Percentiles rank a stretch among this genome's conserved stretches.
These are phyloP conservation scores for Agaricus subrufescens DNA, from an alignment of 768 basidiomycete species.

Conservation along the genomic window DNA sequence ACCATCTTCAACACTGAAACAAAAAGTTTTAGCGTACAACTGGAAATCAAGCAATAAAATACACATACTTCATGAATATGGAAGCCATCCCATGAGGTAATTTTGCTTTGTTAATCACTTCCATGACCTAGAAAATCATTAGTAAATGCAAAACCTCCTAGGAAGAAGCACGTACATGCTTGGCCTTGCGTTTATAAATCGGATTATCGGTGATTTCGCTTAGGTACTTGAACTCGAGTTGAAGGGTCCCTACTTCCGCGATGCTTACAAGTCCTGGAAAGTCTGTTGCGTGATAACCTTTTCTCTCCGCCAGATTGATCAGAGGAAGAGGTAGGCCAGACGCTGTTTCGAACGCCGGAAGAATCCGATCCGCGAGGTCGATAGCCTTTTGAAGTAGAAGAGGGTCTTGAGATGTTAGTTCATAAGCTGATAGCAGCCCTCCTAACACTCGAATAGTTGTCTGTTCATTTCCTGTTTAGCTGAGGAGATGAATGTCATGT, in stretches of 20 bases:
- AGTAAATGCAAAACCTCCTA: neutral
- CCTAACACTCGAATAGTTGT: constrained; percentile 92
- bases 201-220: constrained; percentile 71
- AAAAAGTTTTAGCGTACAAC: neutral
- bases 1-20: constrained; percentile 31
- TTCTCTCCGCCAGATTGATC: constrained; percentile 62
- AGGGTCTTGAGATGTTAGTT: constrained; percentile 63
- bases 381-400: constrained; percentile 72
- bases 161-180: constrained; percentile 44
- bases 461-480: constrained; percentile 29
- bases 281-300: constrained; percentile 57
- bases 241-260: constrained; percentile 85
- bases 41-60: neutral
- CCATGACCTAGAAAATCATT: constrained; percentile 44
- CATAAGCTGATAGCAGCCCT: constrained; percentile 82
- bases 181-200: constrained; percentile 76
- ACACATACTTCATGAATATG: constrained; percentile 71
- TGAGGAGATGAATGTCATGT: neutral
- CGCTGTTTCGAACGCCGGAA: constrained; percentile 78
- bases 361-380: constrained; percentile 83
- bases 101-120: constrained; percentile 56
- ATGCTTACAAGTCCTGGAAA: constrained; percentile 65
- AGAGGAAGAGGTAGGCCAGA: constrained; percentile 78
- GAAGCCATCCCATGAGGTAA: constrained; percentile 74
- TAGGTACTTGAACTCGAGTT: constrained; percentile 91